Evolutionary conservation across 148 eudicot genomes (phyloP), one percentile per base, ranked within the genome.

Genomic region (Bassia scoparia): DNA sequence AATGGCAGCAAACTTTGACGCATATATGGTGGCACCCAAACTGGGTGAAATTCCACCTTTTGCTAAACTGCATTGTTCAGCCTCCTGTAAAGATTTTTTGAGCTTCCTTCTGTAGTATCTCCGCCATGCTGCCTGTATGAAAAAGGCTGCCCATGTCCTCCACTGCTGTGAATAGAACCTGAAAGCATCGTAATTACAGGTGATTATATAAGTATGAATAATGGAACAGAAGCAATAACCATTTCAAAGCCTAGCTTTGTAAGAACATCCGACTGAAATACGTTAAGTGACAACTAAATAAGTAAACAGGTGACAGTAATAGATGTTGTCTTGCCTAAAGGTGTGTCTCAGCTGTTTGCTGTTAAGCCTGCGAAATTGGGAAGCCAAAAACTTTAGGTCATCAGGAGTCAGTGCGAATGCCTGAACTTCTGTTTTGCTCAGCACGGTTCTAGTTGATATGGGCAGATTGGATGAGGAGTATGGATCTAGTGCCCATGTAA

Each of bases 401-500:
- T 84, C 86, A 52, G 91, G 84, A 82, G 59, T 78, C 7, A 89
- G 62, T 53, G 91, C 83, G 63, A 89, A 89, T 46, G 91, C 95
- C 82, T 87, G 91, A 35, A 89, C 88, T 70, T 87, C 95, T 64
- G 84, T 79, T 18, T 78, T 60, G 9, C 87, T 83, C 75, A 71
- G 56, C 26, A 84, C 89, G 16, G 91, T 89, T 73, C 91, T 81
- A 44, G 91, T 89, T 73, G 95, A 89, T 79, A 69, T 80, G 26
- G 95, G 95, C 46, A 87, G 87, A 67, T 69, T 81, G 74, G 88
- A 80, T 4, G 86, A 86, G 33, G 83, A 77, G 26, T 80, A 80
- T 48, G 89, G 91, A 74, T 86, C 95, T 67, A 90, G 69, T 11
- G 92, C 96, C 96, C 96, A 90, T n/a, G 91, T 88, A 35, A 88